Conservation (phyloP, 306 rosid genomes). For the Inga laurina region DNA sequence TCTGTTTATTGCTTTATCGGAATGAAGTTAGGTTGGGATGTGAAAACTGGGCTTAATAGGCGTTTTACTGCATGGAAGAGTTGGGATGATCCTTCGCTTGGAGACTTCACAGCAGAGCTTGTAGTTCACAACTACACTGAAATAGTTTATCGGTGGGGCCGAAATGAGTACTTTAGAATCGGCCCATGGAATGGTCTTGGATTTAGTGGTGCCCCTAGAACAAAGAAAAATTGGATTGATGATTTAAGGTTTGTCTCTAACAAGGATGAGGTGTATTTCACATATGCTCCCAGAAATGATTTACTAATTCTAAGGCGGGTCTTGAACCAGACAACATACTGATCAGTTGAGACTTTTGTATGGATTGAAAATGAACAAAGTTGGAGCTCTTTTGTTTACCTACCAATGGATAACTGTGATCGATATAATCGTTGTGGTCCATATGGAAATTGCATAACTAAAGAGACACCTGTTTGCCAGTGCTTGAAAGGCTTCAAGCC, state of each 20-base stretch:
- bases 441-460: constrained; percentile 25
- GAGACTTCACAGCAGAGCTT: constrained; percentile 17
- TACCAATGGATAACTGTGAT: constrained; percentile 47
- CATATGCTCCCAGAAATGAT: neutral
- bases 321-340: neutral
- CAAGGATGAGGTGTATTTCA: constrained; percentile 30
- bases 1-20: neutral
- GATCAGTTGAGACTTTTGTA: neutral
- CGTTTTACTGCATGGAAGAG: neutral
- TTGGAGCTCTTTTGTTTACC: constrained; percentile 24
- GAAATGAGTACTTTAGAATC: neutral
- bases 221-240: neutral
- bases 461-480: constrained; percentile 30
- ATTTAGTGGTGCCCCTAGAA: constrained; percentile 20
- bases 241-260: neutral
- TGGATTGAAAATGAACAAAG: constrained; percentile 32
- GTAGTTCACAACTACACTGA: neutral
- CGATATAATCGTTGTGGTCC: constrained; percentile 37
- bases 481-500: constrained; percentile 24
- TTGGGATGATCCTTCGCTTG: neutral
- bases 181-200: constrained; percentile 47
- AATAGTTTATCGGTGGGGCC: constrained; percentile 19
- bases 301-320: neutral
- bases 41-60: constrained; percentile 22
- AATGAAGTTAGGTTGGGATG: constrained; percentile 45